Conservation (phyloP, 495 filamentous ascomycete species). For the Hyaloscypha finlandica region DNA sequence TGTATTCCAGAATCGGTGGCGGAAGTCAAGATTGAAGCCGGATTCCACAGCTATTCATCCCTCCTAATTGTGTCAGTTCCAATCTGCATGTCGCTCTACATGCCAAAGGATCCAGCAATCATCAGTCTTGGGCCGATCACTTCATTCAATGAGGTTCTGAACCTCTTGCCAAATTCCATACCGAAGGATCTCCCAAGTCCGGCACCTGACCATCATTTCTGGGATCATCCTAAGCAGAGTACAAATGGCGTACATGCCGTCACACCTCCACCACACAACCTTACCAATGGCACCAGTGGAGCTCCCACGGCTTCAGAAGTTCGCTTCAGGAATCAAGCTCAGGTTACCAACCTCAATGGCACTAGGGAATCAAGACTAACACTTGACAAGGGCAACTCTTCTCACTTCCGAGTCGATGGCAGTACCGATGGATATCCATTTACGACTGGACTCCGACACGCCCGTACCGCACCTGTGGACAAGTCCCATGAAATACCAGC, state of each 20-base stretch:
- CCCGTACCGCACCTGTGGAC: constrained; percentile 9
- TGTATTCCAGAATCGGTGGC: constrained; percentile 8
- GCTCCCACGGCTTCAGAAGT: background rate
- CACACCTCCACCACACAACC: background rate
- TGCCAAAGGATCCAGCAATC: constrained; percentile 16
- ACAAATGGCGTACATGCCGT: background rate
- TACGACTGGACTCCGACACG: background rate
- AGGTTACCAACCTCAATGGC: background rate
- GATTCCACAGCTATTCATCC: constrained; percentile 18
- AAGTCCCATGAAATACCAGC: constrained; percentile 21
- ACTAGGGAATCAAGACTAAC: background rate
- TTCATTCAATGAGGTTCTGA: constrained; percentile 5
- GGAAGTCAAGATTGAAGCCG: constrained; percentile 24
- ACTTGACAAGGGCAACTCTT: constrained; percentile 10
- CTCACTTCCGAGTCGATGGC: constrained; percentile 9
- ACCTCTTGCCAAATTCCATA: background rate
- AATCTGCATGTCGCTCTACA: constrained; percentile 20
- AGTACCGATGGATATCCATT: constrained; percentile 8
- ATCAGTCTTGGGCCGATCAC: constrained; percentile 16
- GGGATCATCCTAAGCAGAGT: background rate
- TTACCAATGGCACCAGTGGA: constrained; percentile 1
- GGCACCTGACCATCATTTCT: constrained; percentile 5
- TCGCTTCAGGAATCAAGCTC: constrained; percentile 14
- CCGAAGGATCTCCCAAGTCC: constrained; percentile 21
- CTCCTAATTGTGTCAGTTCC: constrained; percentile 24